Base-by-base conservation (phyloP, 2,329 filamentous ascomycete genomes). In the Penicillium sp. region DNA sequence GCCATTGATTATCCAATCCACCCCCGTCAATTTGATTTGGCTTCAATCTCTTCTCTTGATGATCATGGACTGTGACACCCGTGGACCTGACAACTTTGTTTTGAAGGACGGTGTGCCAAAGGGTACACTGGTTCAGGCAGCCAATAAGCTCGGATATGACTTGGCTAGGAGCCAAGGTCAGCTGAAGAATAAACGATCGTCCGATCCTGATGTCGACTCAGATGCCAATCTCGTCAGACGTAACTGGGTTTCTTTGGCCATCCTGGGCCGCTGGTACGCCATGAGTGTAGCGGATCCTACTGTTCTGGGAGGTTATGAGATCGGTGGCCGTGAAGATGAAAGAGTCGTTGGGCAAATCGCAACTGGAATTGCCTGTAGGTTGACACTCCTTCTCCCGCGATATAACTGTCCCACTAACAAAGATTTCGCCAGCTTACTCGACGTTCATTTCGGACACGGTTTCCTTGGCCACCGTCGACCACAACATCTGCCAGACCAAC, bases 51-150 rank as follows among this genome's bases (percentile, higher is more conserved):
- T 73, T 41, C 60, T 70, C 8, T 56, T 75, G 16, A 68, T 75
- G 65, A 65, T 72, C 14, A 63, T 75, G 10, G 72, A 75, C 36
- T 70, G 69, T 47, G 72, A 74, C 39, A 60, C 64, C 9, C 70
- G 70, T 34, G 69, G 69, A 2, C 71, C 71, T 1, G 70, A 74
- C 31, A 73, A 74, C 41, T 60, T 74, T 18, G 63, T 67, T 19
- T 56, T 67, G 33, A 72, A 72, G 53, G 65, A 72, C 48, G 70
- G 69, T n/a, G 53, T 70, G 12, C 65, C 70, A 1, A 74, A 73
- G 52, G 63, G 65, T 16, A 65, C 61, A 2, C 53, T 74, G n/a
- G 63, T 72, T n/a, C 70, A 73, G 41, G 62, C 64, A 22, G 67
- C 70, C 2, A 66, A 58, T 37, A 69, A 67, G 49, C 62, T 73